Evolutionary conservation across 2,329 filamentous ascomycete genomes (phyloP), one percentile per base, ranked within the genome.

Genomic region (Bertia moriformis): DNA sequence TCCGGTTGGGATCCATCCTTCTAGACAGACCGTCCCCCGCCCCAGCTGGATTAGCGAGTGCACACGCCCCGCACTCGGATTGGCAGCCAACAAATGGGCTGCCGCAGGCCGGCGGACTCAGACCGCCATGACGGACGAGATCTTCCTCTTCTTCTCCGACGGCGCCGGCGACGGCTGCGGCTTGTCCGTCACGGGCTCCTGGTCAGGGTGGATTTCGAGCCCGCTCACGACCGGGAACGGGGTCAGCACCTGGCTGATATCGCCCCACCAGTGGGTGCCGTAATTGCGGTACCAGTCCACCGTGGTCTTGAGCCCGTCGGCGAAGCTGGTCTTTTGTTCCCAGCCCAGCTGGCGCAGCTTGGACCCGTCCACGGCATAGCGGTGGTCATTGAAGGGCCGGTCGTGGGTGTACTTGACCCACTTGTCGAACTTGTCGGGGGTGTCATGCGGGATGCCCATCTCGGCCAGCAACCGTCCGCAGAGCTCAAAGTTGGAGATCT

Each of bases 341-440:
- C 80, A 85, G 17, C 80, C 81, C 4, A 86, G 63, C 44, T 67
- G 59, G 29, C 70, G 62, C 46, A 85, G 65, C 57, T 83, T 84
- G 39, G 68, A 71, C 22, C 73, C 78, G 51, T 85, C 77, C 2
- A 84, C 75, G 10, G 78, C 78, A 50, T 85, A 86, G 27, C 79
- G 66, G 50, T 75, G 70, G 55, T 86, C 81, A 56, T 85, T 85
- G 61, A 83, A 89, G 0, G 83, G 83, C 15, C 84, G 69, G 58
- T 91, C 83, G 45, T 78, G 69, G 2, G 81, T 85, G 57, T 84
- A 80, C 55, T 81, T 74, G 48, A 88, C 71, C 69, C 76, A 82
- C 48, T 68, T 68, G 42, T 67, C 63, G 40, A 78, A 65, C 39
- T 77, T 66, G 42, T 69, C 65, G 19, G 61, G 55, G 3, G 59